Evolutionary conservation across 1,139 yeast genomes (phyloP).

Genomic region (Kodamaea sp.): DNA sequence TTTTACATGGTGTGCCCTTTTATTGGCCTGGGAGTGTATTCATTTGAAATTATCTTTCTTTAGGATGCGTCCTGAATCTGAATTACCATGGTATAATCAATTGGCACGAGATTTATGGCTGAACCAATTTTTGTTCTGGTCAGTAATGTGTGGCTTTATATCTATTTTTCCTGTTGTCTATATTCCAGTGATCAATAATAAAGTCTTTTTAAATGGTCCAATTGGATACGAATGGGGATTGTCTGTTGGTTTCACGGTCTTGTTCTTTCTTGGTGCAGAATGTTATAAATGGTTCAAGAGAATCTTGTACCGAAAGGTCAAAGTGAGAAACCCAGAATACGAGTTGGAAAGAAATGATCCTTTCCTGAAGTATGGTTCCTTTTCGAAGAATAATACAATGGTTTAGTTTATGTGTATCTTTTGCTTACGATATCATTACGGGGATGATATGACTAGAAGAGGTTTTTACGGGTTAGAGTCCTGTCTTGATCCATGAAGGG

Average conservation of each 20-base stretch:
- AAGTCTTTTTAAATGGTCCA: slow-evolving; percentile 72
- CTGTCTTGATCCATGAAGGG: slow-evolving; percentile 9
- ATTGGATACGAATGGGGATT: slow-evolving; percentile 85
- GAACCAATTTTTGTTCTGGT: slow-evolving; percentile 81
- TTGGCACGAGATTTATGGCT: slow-evolving; percentile 63
- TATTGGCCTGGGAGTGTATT: slow-evolving; percentile 88
- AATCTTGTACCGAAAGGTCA: slow-evolving; percentile 41
- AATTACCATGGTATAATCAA: slow-evolving; percentile 55
- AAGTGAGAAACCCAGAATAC: slow-evolving; percentile 49
- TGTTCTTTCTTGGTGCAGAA: slow-evolving; percentile 62
- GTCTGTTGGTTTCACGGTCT: slow-evolving; percentile 59
- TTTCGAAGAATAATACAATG: slow-evolving; percentile 47
- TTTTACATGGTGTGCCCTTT: slow-evolving; percentile 87
- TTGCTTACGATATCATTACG: neutral
- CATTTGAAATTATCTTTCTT: slow-evolving; percentile 74
- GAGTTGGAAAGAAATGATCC: slow-evolving; percentile 65
- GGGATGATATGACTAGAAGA: neutral
- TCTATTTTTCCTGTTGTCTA: slow-evolving; percentile 81
- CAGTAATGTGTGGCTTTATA: slow-evolving; percentile 66
- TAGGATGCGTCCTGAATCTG: slow-evolving; percentile 67
- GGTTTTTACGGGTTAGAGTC: slow-evolving; percentile 14
- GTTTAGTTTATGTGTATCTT: slow-evolving; percentile 11
- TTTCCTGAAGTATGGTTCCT: slow-evolving; percentile 58
- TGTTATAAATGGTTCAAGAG: slow-evolving; percentile 67
- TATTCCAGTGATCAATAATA: slow-evolving; percentile 79